Base-by-base conservation (phyloP, 129 eudicot genomes). In the Dittrichia graveolens region DNA sequence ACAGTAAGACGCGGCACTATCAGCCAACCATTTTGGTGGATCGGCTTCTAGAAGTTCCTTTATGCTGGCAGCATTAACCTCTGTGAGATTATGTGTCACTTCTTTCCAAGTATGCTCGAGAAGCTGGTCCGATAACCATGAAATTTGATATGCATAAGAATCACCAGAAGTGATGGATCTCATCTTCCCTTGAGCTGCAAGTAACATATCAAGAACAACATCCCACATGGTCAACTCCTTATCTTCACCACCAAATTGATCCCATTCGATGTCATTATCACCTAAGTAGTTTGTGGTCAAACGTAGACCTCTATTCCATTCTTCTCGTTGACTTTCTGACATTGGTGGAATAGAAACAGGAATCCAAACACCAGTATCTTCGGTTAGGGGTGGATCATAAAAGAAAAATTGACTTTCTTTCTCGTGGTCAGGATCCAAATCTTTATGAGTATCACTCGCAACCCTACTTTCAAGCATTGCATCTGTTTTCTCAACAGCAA, bases 1-100 rank as follows among this genome's bases (percentile, higher is more conserved):
- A 69, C 91, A 83, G 43, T 83, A 72, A 16, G 88, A 81, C 5
- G 88, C 77, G 9, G 85, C 71, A 60, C 91, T 86, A 52, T 86
- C 88, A 62, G 88, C 80, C 74, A 86, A 34, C 88, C 91, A 86
- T 75, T 84, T 84, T 62, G 91, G 91, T 60, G 91, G 91, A 5
- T 86, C 88, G 0, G 84, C 75, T 70, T 83, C 91, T 40, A 86
- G 72, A 24, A 83, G 81, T 70, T 80, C 91, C 75, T 70, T 78
- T 39, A 72, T 69, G 11, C 61, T 75, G 6, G 68, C 82, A 50
- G 79, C 73, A 56, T 73, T 86, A 72, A 82, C 84, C 66, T 83
- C 91, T 15, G 82, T 72, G 5, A 83, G 88, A 77, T 79, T 86
- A 75, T 86, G 65, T 3, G 91, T 81, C 67, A 86, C 85, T 57